These are phyloP conservation scores for Ascosphaera apis DNA, from an alignment of 2,329 filamentous ascomycete species.

Conservation along the genomic window DNA sequence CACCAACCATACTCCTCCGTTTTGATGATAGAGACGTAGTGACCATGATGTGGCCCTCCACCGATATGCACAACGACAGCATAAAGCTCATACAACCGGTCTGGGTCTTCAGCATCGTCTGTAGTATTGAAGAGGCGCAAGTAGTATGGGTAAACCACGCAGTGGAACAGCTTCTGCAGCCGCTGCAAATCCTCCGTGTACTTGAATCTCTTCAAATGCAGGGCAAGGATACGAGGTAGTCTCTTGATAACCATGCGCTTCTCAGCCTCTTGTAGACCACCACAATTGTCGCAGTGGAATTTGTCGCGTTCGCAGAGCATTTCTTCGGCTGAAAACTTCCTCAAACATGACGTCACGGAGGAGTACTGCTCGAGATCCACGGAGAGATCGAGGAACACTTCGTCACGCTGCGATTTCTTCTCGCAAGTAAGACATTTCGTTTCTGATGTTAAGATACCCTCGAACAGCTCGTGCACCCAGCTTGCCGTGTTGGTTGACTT, in stretches of 20 bases:
- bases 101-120: constrained; percentile 79
- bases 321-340: constrained; percentile 93
- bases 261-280: constrained; percentile 87
- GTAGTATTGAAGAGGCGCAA: constrained; percentile 94
- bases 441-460: constrained; percentile 83
- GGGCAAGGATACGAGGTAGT: constrained; percentile 67
- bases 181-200: constrained; percentile 90
- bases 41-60: constrained; percentile 86
- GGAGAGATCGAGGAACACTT: constrained; percentile 85
- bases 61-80: constrained; percentile 95
- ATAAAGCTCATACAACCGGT: constrained; percentile 87
- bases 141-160: constrained; percentile 92
- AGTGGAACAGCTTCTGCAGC: constrained; percentile 86
- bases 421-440: constrained; percentile 93
- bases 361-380: constrained; percentile 91
- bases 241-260: constrained; percentile 99
- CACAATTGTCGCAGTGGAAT: constrained; percentile 95
- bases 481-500: constrained; percentile 45
- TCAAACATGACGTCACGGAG: constrained; percentile 82
- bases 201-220: constrained; percentile 94
- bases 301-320: constrained; percentile 98
- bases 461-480: constrained; percentile 95
- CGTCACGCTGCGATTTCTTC: constrained; percentile 80
- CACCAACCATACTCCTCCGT: constrained; percentile 91
- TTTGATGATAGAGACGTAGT: constrained; percentile 96